Conservation (phyloP, 106 monocot genomes). For the Triglochin maritima region DNA sequence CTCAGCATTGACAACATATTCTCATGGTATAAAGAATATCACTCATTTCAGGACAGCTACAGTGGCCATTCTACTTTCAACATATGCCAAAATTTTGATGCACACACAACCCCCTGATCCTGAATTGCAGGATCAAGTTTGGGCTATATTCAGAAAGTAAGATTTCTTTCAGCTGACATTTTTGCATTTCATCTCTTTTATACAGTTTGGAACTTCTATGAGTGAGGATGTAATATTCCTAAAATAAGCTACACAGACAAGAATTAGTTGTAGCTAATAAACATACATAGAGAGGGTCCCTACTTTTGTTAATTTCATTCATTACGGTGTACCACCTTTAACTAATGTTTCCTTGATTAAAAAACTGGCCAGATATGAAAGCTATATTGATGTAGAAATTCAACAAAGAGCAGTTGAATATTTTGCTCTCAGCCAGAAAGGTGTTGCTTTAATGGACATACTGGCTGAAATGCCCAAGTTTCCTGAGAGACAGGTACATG, state of each 20-base stretch:
- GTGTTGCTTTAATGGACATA: conserved; percentile 72
- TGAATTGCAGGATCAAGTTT: conserved; percentile 87
- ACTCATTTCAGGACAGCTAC: conserved; percentile 46
- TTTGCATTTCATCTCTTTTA: too few relatives aligned
- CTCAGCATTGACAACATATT: background rate
- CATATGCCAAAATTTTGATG: conserved; percentile 98
- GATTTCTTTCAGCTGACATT: background rate
- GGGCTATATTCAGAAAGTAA: conserved; percentile 84
- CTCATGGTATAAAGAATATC: background rate
- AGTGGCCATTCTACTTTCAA: conserved; percentile 93
- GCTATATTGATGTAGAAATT: conserved; percentile 96
- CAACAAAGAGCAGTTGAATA: conserved; percentile 99
- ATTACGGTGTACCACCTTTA: background rate
- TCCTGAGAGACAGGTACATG: conserved; percentile 82
- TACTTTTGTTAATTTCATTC: too few relatives aligned
- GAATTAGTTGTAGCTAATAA: too few relatives aligned
- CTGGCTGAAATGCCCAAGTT: conserved; percentile 99
- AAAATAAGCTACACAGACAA: too few relatives aligned
- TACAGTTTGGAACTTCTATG: too few relatives aligned
- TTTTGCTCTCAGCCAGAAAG: conserved; percentile 82
- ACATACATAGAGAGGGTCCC: too few relatives aligned
- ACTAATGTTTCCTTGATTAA: background rate
- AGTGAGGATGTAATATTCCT: too few relatives aligned
- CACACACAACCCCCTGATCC: conserved; percentile 87
- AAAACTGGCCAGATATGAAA: conserved; percentile 54